phyloP scores from a whole-genome alignment of 2,329 filamentous ascomycete genomes.

The Colletotrichum musicola region DNA sequence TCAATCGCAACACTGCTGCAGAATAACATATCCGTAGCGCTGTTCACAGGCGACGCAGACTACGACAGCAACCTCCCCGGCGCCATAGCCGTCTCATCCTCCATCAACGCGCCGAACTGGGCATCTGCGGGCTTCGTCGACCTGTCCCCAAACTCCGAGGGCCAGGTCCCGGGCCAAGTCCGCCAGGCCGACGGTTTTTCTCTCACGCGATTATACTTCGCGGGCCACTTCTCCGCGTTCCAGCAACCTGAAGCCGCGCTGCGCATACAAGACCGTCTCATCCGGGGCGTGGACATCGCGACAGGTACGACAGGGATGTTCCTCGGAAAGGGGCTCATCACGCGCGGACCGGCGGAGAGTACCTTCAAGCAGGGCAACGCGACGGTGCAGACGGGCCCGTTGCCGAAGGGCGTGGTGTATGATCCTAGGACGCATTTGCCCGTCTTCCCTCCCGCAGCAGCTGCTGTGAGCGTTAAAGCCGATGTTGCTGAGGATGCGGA shows the following conservation, averaged over 20 bases:
- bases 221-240: conserved; percentile 21
- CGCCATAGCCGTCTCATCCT: conserved; percentile 5
- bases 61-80: conserved; percentile 33
- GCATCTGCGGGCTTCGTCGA: conserved; percentile 21
- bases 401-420: conserved; percentile 2
- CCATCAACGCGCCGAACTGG: conserved; percentile 18
- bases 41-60: conserved; percentile 26
- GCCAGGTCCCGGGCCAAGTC: conserved; percentile 26
- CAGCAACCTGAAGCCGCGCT: conserved; percentile 27
- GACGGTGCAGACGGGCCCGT: conserved; percentile 1
- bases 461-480: background rate
- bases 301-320: conserved; percentile 14
- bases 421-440: conserved; percentile 24
- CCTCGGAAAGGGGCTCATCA: conserved; percentile 9
- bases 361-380: conserved; percentile 5
- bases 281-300: conserved; percentile 29
- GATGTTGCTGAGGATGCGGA: background rate
- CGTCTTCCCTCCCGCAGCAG: background rate
- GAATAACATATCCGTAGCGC: conserved; percentile 20
- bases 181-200: conserved; percentile 30
- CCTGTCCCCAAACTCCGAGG: conserved; percentile 18
- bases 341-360: conserved; percentile 8
- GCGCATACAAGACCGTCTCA: conserved; percentile 17
- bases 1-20: conserved; percentile 11
- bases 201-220: conserved; percentile 15